phyloP scores from a whole-genome alignment of 2,329 filamentous ascomycete genomes.

The Claviceps sp. region DNA sequence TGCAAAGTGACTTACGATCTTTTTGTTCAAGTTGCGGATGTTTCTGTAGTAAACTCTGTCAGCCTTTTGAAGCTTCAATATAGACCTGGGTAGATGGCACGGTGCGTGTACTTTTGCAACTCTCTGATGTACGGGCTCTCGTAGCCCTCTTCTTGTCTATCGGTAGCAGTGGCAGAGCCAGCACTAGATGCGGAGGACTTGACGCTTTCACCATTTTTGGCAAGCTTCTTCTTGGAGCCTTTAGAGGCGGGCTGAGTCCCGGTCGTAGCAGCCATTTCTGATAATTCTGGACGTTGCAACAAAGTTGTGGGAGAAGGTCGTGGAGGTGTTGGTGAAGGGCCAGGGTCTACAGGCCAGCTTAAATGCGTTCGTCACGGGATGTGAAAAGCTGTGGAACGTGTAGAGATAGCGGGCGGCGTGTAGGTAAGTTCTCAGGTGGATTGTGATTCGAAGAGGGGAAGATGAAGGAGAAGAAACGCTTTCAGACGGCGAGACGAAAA shows the following conservation, averaged over 20 bases:
- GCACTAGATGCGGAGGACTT: slow-evolving; percentile 40
- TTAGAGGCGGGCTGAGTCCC: slow-evolving; percentile 45
- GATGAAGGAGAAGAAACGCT: neutral
- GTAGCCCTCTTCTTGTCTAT: slow-evolving; percentile 43
- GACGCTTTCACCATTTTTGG: slow-evolving; percentile 37
- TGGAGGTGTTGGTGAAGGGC: slow-evolving; percentile 1
- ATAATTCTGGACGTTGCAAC: slow-evolving; percentile 3
- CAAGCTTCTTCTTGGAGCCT: slow-evolving; percentile 53
- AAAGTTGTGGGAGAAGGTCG: slow-evolving; percentile 6
- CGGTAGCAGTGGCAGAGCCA: slow-evolving; percentile 34
- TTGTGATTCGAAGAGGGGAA: neutral
- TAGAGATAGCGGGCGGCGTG: neutral
- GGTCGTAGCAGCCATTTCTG: slow-evolving; percentile 47
- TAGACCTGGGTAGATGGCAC: slow-evolving; percentile 16
- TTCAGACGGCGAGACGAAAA: neutral
- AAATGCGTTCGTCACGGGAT: neutral
- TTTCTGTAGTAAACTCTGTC: slow-evolving; percentile 38
- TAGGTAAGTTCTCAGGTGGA: neutral
- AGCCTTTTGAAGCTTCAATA: neutral
- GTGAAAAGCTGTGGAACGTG: neutral
- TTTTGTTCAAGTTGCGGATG: slow-evolving; percentile 87
- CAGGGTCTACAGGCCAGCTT: neutral
- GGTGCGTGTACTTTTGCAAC: slow-evolving; percentile 60
- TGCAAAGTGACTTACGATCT: slow-evolving; percentile 54
- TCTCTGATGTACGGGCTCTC: slow-evolving; percentile 79